Percentiles rank a stretch among this genome's conserved stretches.
These are phyloP conservation scores for Parmales sp. DNA, from an alignment of 108 stramenopile genomes.

Conservation along the genomic window DNA sequence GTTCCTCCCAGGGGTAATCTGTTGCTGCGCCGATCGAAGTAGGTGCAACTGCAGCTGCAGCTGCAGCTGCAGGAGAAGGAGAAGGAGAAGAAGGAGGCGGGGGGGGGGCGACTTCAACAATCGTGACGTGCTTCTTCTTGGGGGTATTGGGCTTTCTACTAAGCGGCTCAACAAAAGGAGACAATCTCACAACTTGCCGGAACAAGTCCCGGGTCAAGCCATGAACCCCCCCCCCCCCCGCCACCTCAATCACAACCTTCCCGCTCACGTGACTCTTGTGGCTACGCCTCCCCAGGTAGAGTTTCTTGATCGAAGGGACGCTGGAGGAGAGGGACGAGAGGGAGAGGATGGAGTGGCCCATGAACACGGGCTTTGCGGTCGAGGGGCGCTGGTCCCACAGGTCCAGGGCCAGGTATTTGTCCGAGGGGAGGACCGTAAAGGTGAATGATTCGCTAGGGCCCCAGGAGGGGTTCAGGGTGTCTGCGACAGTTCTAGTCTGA, in stretches of 20 bases:
- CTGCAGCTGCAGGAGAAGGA: too few relatives aligned
- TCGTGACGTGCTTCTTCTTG: too few relatives aligned
- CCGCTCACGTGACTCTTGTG: slow-evolving; percentile 8
- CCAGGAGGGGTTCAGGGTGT: background rate
- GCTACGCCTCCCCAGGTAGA: background rate
- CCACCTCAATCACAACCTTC: background rate
- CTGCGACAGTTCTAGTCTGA: background rate
- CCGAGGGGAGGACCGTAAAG: background rate
- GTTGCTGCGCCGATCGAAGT: too few relatives aligned
- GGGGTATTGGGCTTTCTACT: background rate
- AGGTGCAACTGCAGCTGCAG: too few relatives aligned
- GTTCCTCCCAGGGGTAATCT: slow-evolving; percentile 12
- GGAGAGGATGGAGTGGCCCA: background rate
- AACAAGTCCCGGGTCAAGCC: background rate
- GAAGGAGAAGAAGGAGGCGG: too few relatives aligned
- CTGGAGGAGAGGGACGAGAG: background rate
- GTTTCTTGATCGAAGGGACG: background rate
- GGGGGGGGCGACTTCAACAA: too few relatives aligned
- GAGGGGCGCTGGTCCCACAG: background rate
- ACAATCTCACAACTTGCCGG: background rate
- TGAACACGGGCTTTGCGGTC: slow-evolving; percentile 1
- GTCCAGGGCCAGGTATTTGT: background rate
- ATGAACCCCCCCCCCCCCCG: background rate
- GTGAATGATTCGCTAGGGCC: background rate
- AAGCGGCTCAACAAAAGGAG: background rate